A percentile compares a stretch with the other conserved stretches of the same genome.
These are phyloP conservation scores for Ormosia emarginata DNA, from an alignment of 306 rosid genomes.

Conservation along the genomic window DNA sequence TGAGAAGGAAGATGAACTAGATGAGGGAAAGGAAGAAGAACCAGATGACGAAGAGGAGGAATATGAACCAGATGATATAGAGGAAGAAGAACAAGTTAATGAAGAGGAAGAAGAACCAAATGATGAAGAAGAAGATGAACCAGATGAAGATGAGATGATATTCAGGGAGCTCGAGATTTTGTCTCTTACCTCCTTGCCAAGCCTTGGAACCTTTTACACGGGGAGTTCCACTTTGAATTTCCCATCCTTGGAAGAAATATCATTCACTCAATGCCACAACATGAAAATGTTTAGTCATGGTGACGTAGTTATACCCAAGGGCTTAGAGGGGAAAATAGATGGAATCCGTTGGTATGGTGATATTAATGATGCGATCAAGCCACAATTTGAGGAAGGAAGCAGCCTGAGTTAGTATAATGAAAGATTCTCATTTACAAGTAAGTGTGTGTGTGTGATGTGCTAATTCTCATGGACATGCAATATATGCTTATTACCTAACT, in stretches of 20 bases:
- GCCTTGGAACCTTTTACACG: not conserved
- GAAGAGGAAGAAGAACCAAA: not conserved
- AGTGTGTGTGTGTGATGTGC: not conserved
- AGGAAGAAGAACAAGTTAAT: too few relatives aligned
- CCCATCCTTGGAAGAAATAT: not conserved
- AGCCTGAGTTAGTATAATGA: not conserved
- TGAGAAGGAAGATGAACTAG: too few relatives aligned
- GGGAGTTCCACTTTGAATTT: not conserved
- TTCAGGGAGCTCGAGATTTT: not conserved
- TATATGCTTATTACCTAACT: not conserved
- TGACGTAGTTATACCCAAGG: not conserved
- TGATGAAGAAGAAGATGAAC: not conserved
- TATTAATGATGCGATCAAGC: not conserved
- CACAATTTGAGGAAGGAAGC: not conserved
- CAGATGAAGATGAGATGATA: not conserved
- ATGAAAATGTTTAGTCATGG: not conserved
- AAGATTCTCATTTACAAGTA: not conserved
- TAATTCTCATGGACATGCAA: not conserved
- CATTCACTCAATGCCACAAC: not conserved
- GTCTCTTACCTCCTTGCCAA: not conserved
- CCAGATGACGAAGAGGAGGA: too few relatives aligned
- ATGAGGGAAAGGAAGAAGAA: too few relatives aligned
- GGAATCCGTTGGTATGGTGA: not conserved
- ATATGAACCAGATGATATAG: too few relatives aligned
- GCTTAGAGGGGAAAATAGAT: not conserved